Conservation (phyloP, 768 basidiomycete genomes). For the Trametes meyenii region DNA sequence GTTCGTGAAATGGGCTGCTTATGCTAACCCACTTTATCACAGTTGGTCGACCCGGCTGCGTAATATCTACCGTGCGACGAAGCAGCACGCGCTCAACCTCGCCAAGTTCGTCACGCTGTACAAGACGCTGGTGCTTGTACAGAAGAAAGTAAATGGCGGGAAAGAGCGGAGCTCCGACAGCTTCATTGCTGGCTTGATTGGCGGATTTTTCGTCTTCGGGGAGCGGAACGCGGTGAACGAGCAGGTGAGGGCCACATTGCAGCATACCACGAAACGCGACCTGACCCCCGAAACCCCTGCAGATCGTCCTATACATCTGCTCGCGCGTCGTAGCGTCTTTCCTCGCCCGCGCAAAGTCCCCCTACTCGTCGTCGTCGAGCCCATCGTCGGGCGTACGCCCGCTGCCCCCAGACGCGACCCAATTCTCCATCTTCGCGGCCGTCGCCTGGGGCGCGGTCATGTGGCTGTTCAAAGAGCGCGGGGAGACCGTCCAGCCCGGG, state of each 20-base stretch:
- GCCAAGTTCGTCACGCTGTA: conserved; percentile 94
- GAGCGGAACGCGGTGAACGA: conserved; percentile 88
- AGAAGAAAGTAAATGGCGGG: conserved; percentile 78
- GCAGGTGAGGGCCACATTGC: conserved; percentile 58
- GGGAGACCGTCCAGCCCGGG: conserved; percentile 93
- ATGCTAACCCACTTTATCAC: conserved; percentile 11
- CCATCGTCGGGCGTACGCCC: conserved; percentile 56
- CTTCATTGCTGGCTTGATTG: conserved; percentile 90
- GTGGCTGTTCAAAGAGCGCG: conserved; percentile 89
- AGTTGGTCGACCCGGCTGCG: conserved; percentile 74
- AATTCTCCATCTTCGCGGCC: conserved; percentile 88
- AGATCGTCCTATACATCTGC: conserved; percentile 97
- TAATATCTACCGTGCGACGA: conserved; percentile 81
- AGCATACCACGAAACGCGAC: not conserved
- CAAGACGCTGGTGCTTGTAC: conserved; percentile 83
- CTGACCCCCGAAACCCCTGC: not conserved
- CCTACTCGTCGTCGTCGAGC: conserved; percentile 51
- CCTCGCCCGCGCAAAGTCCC: conserved; percentile 72
- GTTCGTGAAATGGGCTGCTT: conserved; percentile 5
- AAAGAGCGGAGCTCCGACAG: conserved; percentile 83
- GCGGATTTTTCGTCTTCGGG: conserved; percentile 89
- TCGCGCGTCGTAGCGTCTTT: conserved; percentile 91
- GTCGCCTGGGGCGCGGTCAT: conserved; percentile 95
- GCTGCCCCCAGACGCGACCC: conserved; percentile 79
- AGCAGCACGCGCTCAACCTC: conserved; percentile 88